A percentile compares a stretch with the other conserved stretches of the same genome.
These are phyloP conservation scores for Bondarzewia mesenterica DNA, from an alignment of 1,284 basidiomycete genomes.

Conservation along the genomic window DNA sequence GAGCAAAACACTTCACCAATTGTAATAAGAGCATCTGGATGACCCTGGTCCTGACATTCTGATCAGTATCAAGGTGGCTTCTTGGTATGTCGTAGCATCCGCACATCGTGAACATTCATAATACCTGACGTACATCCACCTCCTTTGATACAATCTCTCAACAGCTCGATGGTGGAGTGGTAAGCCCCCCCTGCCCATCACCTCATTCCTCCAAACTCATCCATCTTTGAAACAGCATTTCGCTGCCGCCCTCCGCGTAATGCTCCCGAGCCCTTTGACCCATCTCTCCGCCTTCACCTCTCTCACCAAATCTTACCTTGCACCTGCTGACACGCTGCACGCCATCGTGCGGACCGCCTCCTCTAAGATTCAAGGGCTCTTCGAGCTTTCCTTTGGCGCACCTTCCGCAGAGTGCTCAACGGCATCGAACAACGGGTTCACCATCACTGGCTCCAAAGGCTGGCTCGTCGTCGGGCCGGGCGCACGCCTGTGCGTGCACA, in stretches of 20 bases:
- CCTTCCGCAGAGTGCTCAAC: slow-evolving; percentile 29
- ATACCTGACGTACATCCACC: slow-evolving; percentile 6
- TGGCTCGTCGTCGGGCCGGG: slow-evolving; percentile 39
- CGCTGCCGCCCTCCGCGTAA: slow-evolving; percentile 48
- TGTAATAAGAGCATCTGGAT: background rate
- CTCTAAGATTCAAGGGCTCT: slow-evolving; percentile 48
- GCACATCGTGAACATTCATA: slow-evolving; percentile 10
- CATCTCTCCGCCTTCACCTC: slow-evolving; percentile 58
- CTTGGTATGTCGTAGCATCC: slow-evolving; percentile 36
- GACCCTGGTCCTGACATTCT: background rate
- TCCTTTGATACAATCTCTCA: slow-evolving; percentile 10
- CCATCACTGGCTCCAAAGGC: slow-evolving; percentile 54
- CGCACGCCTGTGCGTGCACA: slow-evolving; percentile 30
- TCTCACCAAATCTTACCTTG: slow-evolving; percentile 60
- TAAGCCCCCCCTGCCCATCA: slow-evolving; percentile 26
- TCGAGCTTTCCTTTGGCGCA: slow-evolving; percentile 49
- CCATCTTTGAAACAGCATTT: slow-evolving; percentile 41
- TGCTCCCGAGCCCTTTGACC: slow-evolving; percentile 47
- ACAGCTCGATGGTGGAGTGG: slow-evolving; percentile 64
- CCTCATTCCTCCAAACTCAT: background rate
- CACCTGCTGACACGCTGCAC: slow-evolving; percentile 71
- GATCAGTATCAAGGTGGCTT: slow-evolving; percentile 76
- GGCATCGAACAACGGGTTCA: slow-evolving; percentile 33
- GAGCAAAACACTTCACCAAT: slow-evolving; percentile 19
- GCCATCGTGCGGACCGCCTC: slow-evolving; percentile 37